Evolutionary conservation across 1,284 basidiomycete genomes (phyloP).

Genomic region (Phaffia rhodozyma): DNA sequence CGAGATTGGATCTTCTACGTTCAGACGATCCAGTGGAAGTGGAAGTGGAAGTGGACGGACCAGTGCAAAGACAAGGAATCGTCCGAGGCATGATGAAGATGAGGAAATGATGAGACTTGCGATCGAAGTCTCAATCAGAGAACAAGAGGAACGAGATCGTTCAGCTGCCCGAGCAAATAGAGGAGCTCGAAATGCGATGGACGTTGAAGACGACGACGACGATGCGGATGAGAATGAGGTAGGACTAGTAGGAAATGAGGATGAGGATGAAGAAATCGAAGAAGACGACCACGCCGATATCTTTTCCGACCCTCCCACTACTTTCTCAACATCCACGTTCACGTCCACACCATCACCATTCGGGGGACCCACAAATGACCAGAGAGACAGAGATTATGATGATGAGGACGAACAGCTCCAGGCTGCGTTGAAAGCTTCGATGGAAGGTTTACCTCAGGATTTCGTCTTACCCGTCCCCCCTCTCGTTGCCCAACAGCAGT

Average conservation of each 20-base stretch:
- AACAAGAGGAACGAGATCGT: constrained; percentile 32
- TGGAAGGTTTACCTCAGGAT: constrained; percentile 52
- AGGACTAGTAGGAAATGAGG: constrained; percentile 20
- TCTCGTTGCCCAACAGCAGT: no score
- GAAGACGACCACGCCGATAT: constrained; percentile 10
- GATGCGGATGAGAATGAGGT: constrained; percentile 24
- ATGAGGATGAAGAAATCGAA: constrained; percentile 21
- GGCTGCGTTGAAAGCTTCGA: constrained; percentile 68
- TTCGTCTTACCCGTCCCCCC: constrained; percentile 22
- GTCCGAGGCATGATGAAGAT: constrained; percentile 19
- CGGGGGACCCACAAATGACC: neutral
- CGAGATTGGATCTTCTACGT: neutral
- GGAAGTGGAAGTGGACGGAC: neutral
- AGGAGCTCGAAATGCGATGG: constrained; percentile 5
- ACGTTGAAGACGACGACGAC: constrained; percentile 29
- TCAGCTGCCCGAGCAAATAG: neutral
- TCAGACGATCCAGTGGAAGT: neutral
- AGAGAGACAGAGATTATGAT: constrained; percentile 45
- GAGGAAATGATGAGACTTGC: constrained; percentile 34
- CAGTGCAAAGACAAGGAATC: neutral
- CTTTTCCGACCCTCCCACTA: constrained; percentile 27
- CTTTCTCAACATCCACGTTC: neutral
- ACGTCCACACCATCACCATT: neutral
- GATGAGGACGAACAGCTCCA: constrained; percentile 77
- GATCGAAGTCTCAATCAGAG: constrained; percentile 52